These are phyloP conservation scores for Barnettozyma vustinii DNA, from an alignment of 805 yeast species.

Conservation along the genomic window DNA sequence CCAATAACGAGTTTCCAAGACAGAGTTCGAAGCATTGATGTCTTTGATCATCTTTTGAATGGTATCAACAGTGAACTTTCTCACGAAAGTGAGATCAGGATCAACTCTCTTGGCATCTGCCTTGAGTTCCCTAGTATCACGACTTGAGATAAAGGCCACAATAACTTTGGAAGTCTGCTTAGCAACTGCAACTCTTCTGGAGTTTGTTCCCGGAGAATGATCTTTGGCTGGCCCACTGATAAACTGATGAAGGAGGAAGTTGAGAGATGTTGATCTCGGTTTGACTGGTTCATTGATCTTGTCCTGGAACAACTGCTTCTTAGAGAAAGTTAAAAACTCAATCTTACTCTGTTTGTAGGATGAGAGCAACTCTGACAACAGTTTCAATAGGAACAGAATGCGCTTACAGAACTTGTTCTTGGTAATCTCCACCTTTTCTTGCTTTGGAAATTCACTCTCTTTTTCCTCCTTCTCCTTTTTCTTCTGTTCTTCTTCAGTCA, in stretches of 20 bases:
- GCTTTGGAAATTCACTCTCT: constrained; percentile 21
- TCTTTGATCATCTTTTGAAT: constrained; percentile 59
- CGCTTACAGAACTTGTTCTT: constrained; percentile 58
- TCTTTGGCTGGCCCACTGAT: constrained; percentile 40
- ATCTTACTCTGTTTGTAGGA: constrained; percentile 79
- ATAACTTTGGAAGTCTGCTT: constrained; percentile 57
- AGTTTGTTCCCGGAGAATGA: constrained; percentile 26
- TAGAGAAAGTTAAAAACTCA: constrained; percentile 75
- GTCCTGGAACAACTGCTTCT: constrained; percentile 35
- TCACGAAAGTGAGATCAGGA: constrained; percentile 63
- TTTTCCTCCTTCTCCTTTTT: constrained; percentile 27
- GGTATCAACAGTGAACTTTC: constrained; percentile 70
- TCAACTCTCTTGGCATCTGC: constrained; percentile 50
- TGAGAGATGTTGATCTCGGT: constrained; percentile 73
- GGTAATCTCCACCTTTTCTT: constrained; percentile 31
- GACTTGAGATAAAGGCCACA: constrained; percentile 56
- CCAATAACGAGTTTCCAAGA: constrained; percentile 44
- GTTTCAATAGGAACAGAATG: constrained; percentile 61
- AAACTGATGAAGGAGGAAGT: constrained; percentile 71
- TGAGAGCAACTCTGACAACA: constrained; percentile 63
- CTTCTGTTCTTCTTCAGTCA: constrained; percentile 23
- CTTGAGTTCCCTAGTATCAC: constrained; percentile 28
- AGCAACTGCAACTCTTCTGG: constrained; percentile 52
- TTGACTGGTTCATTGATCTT: constrained; percentile 36
- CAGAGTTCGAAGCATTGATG: constrained; percentile 30